Evolutionary conservation across 257 asterid genomes (phyloP), one percentile per base, ranked within the genome.

Genomic region (Lantana camara): DNA sequence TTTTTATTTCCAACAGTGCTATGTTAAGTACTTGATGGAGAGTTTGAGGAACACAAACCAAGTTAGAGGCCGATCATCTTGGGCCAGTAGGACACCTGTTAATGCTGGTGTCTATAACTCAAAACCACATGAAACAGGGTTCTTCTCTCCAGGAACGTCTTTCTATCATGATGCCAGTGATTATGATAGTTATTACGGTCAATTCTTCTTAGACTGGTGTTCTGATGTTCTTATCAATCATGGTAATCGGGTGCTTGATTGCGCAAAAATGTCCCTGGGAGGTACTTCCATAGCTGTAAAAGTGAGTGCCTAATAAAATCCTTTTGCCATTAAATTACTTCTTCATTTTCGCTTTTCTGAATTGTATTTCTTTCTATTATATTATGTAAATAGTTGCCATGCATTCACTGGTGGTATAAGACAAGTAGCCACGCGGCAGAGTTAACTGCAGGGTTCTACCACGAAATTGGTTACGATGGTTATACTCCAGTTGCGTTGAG

Each of bases 331-430:
- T 61, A 5, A n/a, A n/a, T n/a, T n/a, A n/a, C n/a, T n/a, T n/a
- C n/a, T n/a, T n/a, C n/a, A n/a, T n/a, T n/a, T 13, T 7, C 21
- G 45, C 37, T 24, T 55, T 50, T 23, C 44, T 13, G 7, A n/a
- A n/a, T n/a, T 41, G 50, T 17, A 60, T 50, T 63, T 4, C 37
- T 42, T 48, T 66, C 16, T 12, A 46, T 50, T 52, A 15, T 19
- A 54, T 47, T 48, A 4, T 14, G 66, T 60, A 37, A 53, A 42
- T 81, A 88, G 96, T 63, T 89, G 41, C 82, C 96, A 17, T 92
- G 96, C 64, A 80, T 89, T 63, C 96, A 89, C 55, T 89, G 95
- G 95, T 89, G 95, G 95, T 89, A 83, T 34, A 89, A 89, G 70
- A 83, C 95, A 47, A 85, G 92, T 20, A 84, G 96, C 70, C 95